A percentile compares a stretch with the other conserved stretches of the same genome.
These are phyloP conservation scores for Fusarium aywerte DNA, from an alignment of 2,329 filamentous ascomycete species.

Conservation along the genomic window DNA sequence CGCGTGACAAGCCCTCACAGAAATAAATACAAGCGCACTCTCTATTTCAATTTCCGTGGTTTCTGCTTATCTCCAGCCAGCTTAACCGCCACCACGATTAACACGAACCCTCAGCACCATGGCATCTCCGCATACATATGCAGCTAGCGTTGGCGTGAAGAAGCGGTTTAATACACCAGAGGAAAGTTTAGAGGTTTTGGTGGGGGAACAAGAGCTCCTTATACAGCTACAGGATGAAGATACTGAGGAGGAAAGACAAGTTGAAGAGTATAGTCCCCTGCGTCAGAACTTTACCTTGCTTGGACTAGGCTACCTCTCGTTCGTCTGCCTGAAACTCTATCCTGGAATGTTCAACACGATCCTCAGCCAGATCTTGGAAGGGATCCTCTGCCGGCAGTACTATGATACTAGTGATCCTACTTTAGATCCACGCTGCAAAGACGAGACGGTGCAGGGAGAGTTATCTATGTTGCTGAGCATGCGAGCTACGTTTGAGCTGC, in stretches of 20 bases:
- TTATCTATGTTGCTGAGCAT: background rate
- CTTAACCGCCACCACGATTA: background rate
- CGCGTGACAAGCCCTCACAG: background rate
- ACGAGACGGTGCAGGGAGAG: background rate
- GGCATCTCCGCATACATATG: background rate
- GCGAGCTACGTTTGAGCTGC: background rate
- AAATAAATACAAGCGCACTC: background rate
- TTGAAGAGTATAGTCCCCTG: conserved; percentile 16
- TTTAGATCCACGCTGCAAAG: background rate
- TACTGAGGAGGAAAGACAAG: background rate
- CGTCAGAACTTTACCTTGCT: background rate
- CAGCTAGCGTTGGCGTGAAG: background rate
- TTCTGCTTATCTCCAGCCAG: background rate
- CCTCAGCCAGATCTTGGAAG: conserved; percentile 1
- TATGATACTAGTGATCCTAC: background rate
- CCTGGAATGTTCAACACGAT: conserved; percentile 1
- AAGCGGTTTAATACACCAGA: background rate
- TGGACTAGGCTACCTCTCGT: background rate
- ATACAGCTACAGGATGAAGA: background rate
- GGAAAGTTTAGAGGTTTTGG: background rate
- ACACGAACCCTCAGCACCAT: background rate
- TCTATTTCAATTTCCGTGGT: background rate
- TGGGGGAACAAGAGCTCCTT: background rate
- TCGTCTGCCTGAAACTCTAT: background rate
- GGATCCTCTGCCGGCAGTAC: background rate